Percentiles rank a stretch among this genome's conserved stretches.
Evolutionary conservation across 208 protist species (phyloP).

Genomic region (Leptomonas pyrrhocoris): DNA sequence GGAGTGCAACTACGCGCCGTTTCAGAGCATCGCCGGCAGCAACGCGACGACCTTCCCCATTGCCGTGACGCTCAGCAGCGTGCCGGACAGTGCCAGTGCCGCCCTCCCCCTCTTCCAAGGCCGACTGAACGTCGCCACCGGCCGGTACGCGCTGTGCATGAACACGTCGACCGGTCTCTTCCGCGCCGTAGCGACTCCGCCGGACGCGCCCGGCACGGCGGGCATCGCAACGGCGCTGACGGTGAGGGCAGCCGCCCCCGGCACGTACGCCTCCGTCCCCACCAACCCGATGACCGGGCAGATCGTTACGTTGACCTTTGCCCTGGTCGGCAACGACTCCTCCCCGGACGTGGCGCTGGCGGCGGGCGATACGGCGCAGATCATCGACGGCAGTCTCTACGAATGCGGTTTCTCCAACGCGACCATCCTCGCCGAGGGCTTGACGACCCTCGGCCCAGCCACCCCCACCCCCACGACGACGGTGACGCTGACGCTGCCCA

Average conservation of each 20-base stretch:
- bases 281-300: conserved; percentile 58
- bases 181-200: conserved; percentile 44
- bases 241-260: conserved; percentile 44
- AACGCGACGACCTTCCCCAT: conserved; percentile 28
- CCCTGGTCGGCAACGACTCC: background rate
- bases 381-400: conserved; percentile 78
- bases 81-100: conserved; percentile 11
- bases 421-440: conserved; percentile 50
- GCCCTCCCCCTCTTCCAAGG: conserved; percentile 36
- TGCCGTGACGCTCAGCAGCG: conserved; percentile 20
- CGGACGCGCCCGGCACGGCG: conserved; percentile 9
- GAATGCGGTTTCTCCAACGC: conserved; percentile 81
- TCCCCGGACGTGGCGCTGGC: conserved; percentile 15
- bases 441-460: conserved; percentile 18
- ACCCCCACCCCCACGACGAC: conserved; percentile 19
- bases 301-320: conserved; percentile 59
- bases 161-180: conserved; percentile 57
- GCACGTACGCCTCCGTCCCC: conserved; percentile 45
- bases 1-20: conserved; percentile 87
- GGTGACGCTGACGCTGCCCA: conserved; percentile 23
- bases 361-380: conserved; percentile 51
- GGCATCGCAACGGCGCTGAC: conserved; percentile 27
- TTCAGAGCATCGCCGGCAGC: conserved; percentile 42
- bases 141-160: conserved; percentile 81
- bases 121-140: conserved; percentile 40